phyloP scores from a whole-genome alignment of 352 stramenopile species.

The Lagenidium giganteum region DNA sequence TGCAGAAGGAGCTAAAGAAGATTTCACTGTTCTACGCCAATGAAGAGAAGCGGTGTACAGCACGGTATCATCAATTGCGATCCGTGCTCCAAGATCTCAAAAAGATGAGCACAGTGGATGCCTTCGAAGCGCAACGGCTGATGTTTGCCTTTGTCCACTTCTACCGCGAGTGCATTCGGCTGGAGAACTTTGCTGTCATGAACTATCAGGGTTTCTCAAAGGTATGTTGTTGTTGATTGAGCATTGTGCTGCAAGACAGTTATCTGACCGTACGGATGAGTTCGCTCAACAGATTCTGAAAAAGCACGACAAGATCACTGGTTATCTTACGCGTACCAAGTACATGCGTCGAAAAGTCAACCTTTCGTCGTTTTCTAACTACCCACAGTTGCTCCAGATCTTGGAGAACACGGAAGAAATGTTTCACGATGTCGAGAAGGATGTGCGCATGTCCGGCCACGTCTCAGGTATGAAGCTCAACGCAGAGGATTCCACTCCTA shows the following conservation, averaged over 20 bases:
- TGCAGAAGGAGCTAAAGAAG: slow-evolving; percentile 74
- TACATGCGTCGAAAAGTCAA: slow-evolving; percentile 84
- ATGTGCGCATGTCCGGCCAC: slow-evolving; percentile 38
- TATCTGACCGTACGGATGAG: background rate
- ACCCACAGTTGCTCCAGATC: slow-evolving; percentile 66
- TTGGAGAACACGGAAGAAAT: slow-evolving; percentile 75
- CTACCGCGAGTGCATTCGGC: slow-evolving; percentile 72
- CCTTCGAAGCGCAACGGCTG: slow-evolving; percentile 53
- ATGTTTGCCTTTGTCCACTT: slow-evolving; percentile 84
- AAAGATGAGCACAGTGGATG: slow-evolving; percentile 25
- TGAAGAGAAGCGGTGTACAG: slow-evolving; percentile 70
- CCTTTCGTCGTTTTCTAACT: slow-evolving; percentile 72
- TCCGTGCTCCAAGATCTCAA: slow-evolving; percentile 66
- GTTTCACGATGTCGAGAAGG: slow-evolving; percentile 69
- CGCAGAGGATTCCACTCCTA: slow-evolving; percentile 1
- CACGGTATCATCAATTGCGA: slow-evolving; percentile 68
- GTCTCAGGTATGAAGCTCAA: slow-evolving; percentile 57
- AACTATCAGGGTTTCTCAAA: slow-evolving; percentile 87
- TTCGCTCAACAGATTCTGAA: slow-evolving; percentile 53
- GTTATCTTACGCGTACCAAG: slow-evolving; percentile 81
- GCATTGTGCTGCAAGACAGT: background rate
- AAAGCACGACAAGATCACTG: slow-evolving; percentile 83
- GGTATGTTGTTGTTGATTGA: slow-evolving; percentile 17
- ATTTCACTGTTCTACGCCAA: slow-evolving; percentile 73
- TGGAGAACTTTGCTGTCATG: slow-evolving; percentile 82